Percentiles rank a stretch among this genome's conserved stretches.
Conservation (phyloP, 441 rosid species). For the Croton setiger region DNA sequence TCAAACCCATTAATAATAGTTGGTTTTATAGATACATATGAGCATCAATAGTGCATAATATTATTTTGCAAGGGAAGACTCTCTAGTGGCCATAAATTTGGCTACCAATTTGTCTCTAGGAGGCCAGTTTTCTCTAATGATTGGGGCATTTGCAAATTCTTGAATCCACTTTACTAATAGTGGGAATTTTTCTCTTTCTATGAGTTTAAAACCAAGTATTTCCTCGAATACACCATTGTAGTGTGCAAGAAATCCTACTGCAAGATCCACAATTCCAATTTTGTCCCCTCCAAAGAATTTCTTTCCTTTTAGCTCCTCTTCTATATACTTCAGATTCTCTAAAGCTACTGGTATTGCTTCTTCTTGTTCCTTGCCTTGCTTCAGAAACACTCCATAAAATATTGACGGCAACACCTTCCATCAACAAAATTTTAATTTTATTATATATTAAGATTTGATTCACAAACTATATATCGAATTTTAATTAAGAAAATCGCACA, state of each 20-base stretch:
- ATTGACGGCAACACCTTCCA: constrained; percentile 1
- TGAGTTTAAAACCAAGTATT: neutral
- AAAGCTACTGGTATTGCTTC: constrained; percentile 17
- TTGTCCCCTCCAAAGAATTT: constrained; percentile 38
- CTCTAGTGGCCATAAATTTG: neutral
- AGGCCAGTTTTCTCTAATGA: constrained; percentile 16
- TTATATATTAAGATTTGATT: too few relatives aligned
- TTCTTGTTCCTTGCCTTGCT: constrained; percentile 24
- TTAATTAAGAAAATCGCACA: too few relatives aligned
- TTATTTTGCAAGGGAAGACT: neutral
- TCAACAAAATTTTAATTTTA: too few relatives aligned
- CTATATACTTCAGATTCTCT: constrained; percentile 22
- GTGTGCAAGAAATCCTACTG: constrained; percentile 14
- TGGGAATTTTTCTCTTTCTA: constrained; percentile 15
- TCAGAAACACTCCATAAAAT: neutral
- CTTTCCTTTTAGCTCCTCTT: constrained; percentile 30
- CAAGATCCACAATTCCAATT: constrained; percentile 24
- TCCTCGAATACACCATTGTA: constrained; percentile 3
- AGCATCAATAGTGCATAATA: too few relatives aligned
- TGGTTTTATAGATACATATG: too few relatives aligned
- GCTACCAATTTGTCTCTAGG: neutral
- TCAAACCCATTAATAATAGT: too few relatives aligned
- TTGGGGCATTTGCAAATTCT: neutral
- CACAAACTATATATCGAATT: too few relatives aligned
- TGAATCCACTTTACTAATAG: neutral